Evolutionary conservation across 495 filamentous ascomycete species (phyloP), one percentile per base, ranked within the genome.

Genomic region (Immersiella caudata): DNA sequence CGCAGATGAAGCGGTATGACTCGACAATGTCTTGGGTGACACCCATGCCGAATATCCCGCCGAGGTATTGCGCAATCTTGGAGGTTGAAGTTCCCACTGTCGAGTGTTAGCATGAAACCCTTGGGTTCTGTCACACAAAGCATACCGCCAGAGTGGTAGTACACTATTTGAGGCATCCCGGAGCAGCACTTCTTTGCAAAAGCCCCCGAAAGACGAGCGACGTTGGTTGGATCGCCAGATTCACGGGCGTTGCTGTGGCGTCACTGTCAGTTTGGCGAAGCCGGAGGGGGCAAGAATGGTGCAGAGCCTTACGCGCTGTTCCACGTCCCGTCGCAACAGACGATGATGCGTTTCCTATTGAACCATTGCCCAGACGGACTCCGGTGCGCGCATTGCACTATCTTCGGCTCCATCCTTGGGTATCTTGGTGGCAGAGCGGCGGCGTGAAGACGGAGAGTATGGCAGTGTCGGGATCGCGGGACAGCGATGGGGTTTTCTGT

Each of bases 1-100:
- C 82, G 18, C 79, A 76, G 36, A 89, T 68, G 72, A 88, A 90
- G 16, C 79, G 79, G 73, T 90, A 90, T 0, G 79, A 83, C 70
- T 87, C 85, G 35, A 84, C 78, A 40, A 90, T 82, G 64, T 88
- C 52, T 22, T 55, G 52, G 52, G n/a, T 26, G 3, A 55, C 52
- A n/a, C 65, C 25, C 29, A 55, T 55, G 14, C 52, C 52, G n/a
- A 55, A 55, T 2, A 55, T 8, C 6, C 69, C 20, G 35, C 68
- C 49, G 33, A 64, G 57, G 55, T 56, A 56, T 12, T 59, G 59
- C 8, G 66, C 35, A 11, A 63, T 59, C n/a, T 61, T 67, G 36
- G 61, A 59, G 14, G 65, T 57, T 33, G 63, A 64, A 6, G 68
- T 70, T 21, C 68, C 68, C 40, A 46, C 40, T 46, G 9, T 46